Evolutionary conservation across 192 early-diverging fungal species (phyloP).

Genomic region (Backusella circina): DNA sequence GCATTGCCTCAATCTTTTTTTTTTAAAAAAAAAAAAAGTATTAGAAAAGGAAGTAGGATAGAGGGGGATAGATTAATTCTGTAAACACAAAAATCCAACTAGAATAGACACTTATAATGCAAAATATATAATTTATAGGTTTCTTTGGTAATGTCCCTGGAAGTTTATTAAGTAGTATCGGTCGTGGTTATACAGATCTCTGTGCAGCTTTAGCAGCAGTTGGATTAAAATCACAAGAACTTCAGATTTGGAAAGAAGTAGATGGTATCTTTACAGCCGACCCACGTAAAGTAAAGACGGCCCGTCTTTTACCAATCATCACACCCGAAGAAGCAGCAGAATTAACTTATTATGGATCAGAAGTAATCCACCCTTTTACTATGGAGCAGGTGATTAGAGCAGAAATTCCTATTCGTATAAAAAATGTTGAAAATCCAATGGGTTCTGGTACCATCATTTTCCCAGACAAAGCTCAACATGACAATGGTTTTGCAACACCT

Average conservation of each 20-base stretch:
- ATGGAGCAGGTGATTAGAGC: constrained; percentile 96
- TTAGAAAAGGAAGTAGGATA: not conserved
- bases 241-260: constrained; percentile 97
- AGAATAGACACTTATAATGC: not conserved
- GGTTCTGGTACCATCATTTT: constrained; percentile 84
- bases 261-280: constrained; percentile 96
- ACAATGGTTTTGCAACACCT: constrained; percentile 23
- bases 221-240: constrained; percentile 70
- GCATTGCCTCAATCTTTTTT: not conserved
- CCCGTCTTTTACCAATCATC: constrained; percentile 74
- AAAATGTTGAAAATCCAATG: constrained; percentile 85
- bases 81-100: not conserved
- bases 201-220: constrained; percentile 88
- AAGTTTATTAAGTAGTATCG: constrained; percentile 78
- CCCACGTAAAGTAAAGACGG: constrained; percentile 82
- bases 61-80: not conserved
- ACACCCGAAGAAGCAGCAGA: constrained; percentile 92
- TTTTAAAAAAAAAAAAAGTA: not conserved
- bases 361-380: constrained; percentile 93
- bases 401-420: constrained; percentile 89
- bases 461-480: constrained; percentile 48
- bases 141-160: constrained; percentile 93
- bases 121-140: constrained; percentile 32
- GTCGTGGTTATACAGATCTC: constrained; percentile 91
- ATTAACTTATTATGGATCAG: constrained; percentile 85